Base-by-base conservation (phyloP, 129 eudicot genomes). In the Flaveria linearis region DNA sequence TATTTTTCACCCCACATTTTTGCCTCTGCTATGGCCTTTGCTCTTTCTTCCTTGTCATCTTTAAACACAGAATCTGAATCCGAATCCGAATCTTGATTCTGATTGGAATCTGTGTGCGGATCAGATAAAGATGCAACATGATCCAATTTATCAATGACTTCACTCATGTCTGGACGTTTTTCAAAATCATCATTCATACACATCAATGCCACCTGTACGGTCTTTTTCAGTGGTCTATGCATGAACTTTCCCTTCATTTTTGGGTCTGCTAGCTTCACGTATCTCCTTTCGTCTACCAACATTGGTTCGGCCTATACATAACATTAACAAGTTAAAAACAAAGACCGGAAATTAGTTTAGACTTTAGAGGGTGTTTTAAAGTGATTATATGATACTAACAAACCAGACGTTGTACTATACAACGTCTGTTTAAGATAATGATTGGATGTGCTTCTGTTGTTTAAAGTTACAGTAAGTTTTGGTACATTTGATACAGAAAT, bases 1-100 rank as follows among this genome's bases (percentile, higher is more conserved):
- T 72, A 52, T 64, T 36, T 83, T 80, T 88, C 85, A 68, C 88
- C 93, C 93, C 93, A 88, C 82, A 81, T 82, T 84, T 84, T 86
- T 26, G 90, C 90, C 84, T 88, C 90, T 17, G 84, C 93, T 26
- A 88, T 82, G 49, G 88, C 93, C 74, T 68, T 82, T 36, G 77
- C 87, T 71, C 93, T 78, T 43, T 84, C 86, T 47, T 79, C 78
- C 60, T 63, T 17, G 1, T 79, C 61, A 13, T 79, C 68, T 64
- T 72, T 79, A 11, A 79, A 64, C 33, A 30, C 17, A 64, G 56
- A 72, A 72, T 64, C 73, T 72, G 64, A 57, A 57, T 57, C 28
- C 1, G 0, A 18, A 57, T 72, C 78, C 1, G 41, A 26, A 45
- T 79, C 83, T 6, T 69, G 81, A 76, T 65, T 79, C 13, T n/a